phyloP scores from a whole-genome alignment of 2,329 filamentous ascomycete genomes.

The Raffaelea deltoideospora region DNA sequence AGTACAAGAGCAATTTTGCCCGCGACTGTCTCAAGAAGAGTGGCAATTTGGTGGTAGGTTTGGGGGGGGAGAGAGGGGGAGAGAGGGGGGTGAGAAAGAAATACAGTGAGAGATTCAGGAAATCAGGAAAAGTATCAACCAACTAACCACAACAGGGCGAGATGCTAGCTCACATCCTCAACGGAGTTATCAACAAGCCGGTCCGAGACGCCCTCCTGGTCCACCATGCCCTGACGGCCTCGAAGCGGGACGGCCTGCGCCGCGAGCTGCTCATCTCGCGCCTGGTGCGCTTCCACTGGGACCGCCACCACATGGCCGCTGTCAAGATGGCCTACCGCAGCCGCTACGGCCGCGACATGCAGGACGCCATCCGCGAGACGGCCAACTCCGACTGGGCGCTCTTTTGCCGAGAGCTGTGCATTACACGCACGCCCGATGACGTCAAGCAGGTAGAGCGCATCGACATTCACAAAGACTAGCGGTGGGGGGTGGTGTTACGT shows the following conservation, averaged over 20 bases:
- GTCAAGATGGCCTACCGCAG: constrained; percentile 69
- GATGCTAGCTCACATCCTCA: constrained; percentile 85
- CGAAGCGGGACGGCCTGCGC: constrained; percentile 54
- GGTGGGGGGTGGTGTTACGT: too few species aligned
- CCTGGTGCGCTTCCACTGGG: constrained; percentile 85
- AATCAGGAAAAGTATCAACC: neutral
- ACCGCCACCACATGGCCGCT: constrained; percentile 61
- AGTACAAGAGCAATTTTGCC: constrained; percentile 69
- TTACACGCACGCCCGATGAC: constrained; percentile 44
- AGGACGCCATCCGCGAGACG: constrained; percentile 65
- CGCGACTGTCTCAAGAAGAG: constrained; percentile 78
- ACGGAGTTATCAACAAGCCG: constrained; percentile 90
- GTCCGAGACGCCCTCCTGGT: constrained; percentile 84
- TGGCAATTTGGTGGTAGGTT: constrained; percentile 77
- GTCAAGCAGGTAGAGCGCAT: constrained; percentile 35
- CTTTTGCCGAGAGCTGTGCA: constrained; percentile 59
- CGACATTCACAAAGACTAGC: constrained; percentile 10
- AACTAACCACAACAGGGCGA: constrained; percentile 50
- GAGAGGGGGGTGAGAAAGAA: neutral
- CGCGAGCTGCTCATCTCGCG: constrained; percentile 79
- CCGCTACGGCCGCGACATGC: constrained; percentile 59
- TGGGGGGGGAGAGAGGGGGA: neutral
- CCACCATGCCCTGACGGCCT: constrained; percentile 72
- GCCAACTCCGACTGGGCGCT: constrained; percentile 55
- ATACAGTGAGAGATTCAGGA: neutral